These are phyloP conservation scores for Sporobolomyces pararoseus DNA, from an alignment of 768 basidiomycete species.

Conservation along the genomic window DNA sequence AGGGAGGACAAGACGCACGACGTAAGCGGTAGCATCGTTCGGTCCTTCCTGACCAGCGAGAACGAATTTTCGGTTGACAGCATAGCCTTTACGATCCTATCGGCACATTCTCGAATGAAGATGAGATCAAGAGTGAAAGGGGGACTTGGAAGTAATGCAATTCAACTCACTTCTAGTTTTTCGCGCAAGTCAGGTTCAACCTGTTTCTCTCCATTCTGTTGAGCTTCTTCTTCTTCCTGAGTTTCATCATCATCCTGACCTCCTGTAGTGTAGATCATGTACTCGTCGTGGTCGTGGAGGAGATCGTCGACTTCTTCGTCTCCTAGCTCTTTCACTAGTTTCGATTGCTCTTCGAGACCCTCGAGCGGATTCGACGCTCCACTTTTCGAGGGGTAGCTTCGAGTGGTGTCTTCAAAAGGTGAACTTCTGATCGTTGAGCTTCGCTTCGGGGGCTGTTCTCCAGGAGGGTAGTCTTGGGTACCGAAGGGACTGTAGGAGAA, in stretches of 20 bases:
- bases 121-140: neutral
- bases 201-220: neutral
- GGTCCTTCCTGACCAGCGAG: slow-evolving; percentile 15
- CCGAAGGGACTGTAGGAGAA: slow-evolving; percentile 4
- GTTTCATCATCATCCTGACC: slow-evolving; percentile 1
- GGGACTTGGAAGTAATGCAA: neutral
- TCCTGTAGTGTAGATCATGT: neutral
- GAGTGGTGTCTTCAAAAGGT: no score
- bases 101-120: neutral
- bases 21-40: slow-evolving; percentile 18
- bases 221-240: slow-evolving; percentile 8
- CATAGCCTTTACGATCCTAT: neutral
- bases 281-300: neutral
- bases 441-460: slow-evolving; percentile 12
- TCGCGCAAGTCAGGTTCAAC: neutral
- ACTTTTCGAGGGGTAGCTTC: neutral
- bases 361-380: neutral
- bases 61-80: slow-evolving; percentile 3
- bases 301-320: slow-evolving; percentile 7
- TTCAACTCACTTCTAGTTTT: neutral
- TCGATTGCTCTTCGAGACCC: slow-evolving; percentile 17
- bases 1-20: neutral
- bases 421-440: no score
- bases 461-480: slow-evolving; percentile 9
- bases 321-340: slow-evolving; percentile 10